Evolutionary conservation across 2,329 filamentous ascomycete genomes (phyloP), one percentile per base, ranked within the genome.

Genomic region (Graphiopsis chlorocephala): DNA sequence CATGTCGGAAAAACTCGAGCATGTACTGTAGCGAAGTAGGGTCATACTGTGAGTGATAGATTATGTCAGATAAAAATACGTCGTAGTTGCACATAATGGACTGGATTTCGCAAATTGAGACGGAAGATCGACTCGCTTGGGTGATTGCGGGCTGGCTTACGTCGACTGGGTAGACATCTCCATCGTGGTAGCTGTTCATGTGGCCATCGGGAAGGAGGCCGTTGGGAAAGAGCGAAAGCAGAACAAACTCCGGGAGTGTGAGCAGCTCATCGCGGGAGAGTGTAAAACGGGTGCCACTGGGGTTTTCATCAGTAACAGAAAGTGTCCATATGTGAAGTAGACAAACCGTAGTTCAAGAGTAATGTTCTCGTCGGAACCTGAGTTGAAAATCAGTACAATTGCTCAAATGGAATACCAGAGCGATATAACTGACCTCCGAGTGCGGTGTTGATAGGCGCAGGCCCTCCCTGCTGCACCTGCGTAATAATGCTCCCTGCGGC

Each of bases 401-500:
- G 1, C 15, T 28, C 14, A 23, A 2, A 2, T 7, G 8, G 1
- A n/a, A 57, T 31, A 31, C 4, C 2, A 5, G 8, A 11, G 23
- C 25, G 4, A n/a, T 12, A 11, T 53, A 4, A 48, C 64, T 53
- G 81, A 93, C 91, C 91, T 86, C 91, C 92, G 67, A 98, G 84
- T 63, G 74, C 68, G 29, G 92, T 90, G 79, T 95, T 96, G 72
- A 97, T 88, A 42, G 93, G 91, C 73, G 93, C 91, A 25, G 86
- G 84, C 59, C 90, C 93, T 70, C 90, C 90, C 80, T 99, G 95
- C 77, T 96, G 93, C 73, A 99, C 95, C 83, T 99, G 95, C 80
- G 95, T 99, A 82, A 99, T 96, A 77, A 99, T 97, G 86, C 95
- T 98, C 84, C 94, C 94, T 81, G 94, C 93, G 78, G 93, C 91